phyloP scores from a whole-genome alignment of 23 red algal species.

The Agarophyton chilense region DNA sequence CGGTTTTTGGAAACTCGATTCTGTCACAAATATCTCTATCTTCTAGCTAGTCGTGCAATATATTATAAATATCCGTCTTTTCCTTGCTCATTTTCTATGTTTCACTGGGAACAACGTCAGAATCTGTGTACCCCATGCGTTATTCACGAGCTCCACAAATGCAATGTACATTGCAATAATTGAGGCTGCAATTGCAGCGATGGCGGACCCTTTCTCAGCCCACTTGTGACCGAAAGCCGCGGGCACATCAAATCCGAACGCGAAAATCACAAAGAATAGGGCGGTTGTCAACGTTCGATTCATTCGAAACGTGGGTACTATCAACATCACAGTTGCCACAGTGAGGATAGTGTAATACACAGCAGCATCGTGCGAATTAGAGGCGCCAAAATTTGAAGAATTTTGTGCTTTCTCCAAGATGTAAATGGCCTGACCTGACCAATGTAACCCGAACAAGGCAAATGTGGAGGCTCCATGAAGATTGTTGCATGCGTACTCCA shows the following conservation, averaged over 20 bases:
- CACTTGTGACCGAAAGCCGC: slow-evolving; percentile 7
- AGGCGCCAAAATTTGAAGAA: neutral
- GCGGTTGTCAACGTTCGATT: neutral
- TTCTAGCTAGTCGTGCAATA: neutral
- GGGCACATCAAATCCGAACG: slow-evolving; percentile 32
- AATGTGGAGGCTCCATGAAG: slow-evolving; percentile 25
- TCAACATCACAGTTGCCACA: slow-evolving; percentile 5
- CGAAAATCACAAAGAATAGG: slow-evolving; percentile 27
- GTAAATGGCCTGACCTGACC: slow-evolving; percentile 11
- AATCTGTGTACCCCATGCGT: slow-evolving; percentile 14
- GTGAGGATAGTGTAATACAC: slow-evolving; percentile 26
- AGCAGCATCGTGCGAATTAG: neutral
- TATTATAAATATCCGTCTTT: neutral
- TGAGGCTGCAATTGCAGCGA: slow-evolving; percentile 20
- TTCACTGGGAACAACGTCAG: slow-evolving; percentile 20
- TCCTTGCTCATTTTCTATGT: neutral
- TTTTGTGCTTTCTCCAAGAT: neutral
- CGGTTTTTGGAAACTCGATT: no score
- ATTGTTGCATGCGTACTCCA: slow-evolving; percentile 23
- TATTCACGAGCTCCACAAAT: slow-evolving; percentile 38
- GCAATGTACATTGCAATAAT: slow-evolving; percentile 36
- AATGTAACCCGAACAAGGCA: slow-evolving; percentile 40
- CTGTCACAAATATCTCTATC: no score
- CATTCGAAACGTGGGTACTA: slow-evolving; percentile 2
- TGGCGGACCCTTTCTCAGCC: slow-evolving; percentile 1